Base-by-base conservation (phyloP, 257 asterid species). In the Salvia miltiorrhiza region DNA sequence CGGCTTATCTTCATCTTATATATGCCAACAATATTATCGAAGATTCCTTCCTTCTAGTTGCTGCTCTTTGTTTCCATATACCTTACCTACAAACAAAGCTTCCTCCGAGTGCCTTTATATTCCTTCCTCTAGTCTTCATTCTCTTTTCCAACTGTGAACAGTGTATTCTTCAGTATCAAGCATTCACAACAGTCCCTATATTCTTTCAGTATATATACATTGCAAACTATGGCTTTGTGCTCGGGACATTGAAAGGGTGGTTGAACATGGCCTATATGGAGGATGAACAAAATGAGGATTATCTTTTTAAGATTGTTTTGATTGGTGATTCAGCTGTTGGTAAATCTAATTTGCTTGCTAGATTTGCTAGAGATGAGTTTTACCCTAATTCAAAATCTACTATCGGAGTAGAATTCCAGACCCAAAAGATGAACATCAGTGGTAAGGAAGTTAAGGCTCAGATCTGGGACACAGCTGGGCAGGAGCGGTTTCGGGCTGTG, bases 391-490 rank as follows among this genome's bases (percentile, higher is more conserved):
- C 97, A 41, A 90, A 90, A 73, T 90, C 97, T 7, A 90, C 97
- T 3, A 90, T 90, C 33, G 97, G 97, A 78, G 97, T 90, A 62
- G 97, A 90, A 67, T 90, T 90, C 71, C 97, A 90, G 76, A 90
- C 96, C 5, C 97, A 88, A 39, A 90, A 83, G 82, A 66, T 88
- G 80, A 84, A 83, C 54, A 88, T 90, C 56, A 84, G 81, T 41
- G 94, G 97, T 52, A 88, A 86, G 79, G 90, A 90, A 84, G 86
- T 90, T 47, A 90, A 88, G 78, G 97, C 97, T 0, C 97, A 90
- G 82, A 88, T 90, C 19, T 90, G 96, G 97, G 97, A 90, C 72
- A 90, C 97, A 4, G 97, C 96, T 35, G 97, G 97, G 39, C 97
- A 90, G 76, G 97, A 90, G 80, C 82, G 97, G 73, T 90, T 90